These are phyloP conservation scores for Fusarium verrucosum DNA, from an alignment of 2,329 filamentous ascomycete species.

Conservation along the genomic window DNA sequence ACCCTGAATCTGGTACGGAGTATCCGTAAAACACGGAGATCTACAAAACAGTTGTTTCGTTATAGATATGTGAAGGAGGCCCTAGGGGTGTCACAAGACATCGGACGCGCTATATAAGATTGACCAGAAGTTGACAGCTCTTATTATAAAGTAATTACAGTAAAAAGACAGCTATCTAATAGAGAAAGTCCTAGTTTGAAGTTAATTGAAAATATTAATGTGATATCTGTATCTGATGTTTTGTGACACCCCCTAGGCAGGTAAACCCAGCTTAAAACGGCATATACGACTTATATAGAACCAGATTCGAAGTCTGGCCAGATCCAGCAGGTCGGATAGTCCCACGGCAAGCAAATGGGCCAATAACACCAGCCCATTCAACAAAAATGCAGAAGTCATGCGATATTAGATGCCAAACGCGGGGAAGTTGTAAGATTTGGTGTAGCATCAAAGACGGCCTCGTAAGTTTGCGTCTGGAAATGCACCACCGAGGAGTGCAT, in stretches of 20 bases:
- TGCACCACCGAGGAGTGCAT: neutral
- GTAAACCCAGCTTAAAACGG: neutral
- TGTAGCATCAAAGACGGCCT: constrained; percentile 12
- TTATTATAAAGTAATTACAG: too few relatives aligned
- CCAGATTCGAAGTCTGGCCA: neutral
- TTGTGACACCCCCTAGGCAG: too few relatives aligned
- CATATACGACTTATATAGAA: neutral
- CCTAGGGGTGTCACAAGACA: too few relatives aligned
- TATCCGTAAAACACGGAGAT: neutral
- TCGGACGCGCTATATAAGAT: too few relatives aligned
- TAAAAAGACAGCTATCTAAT: too few relatives aligned
- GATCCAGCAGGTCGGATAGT: neutral
- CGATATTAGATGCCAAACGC: constrained; percentile 14
- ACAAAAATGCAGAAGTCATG: neutral
- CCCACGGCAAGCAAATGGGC: neutral
- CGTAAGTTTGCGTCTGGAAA: constrained; percentile 19
- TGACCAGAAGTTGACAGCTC: too few relatives aligned
- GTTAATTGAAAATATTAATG: too few relatives aligned
- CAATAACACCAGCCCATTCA: neutral
- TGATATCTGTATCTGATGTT: too few relatives aligned
- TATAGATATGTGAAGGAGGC: neutral
- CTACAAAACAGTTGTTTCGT: neutral
- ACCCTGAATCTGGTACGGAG: neutral
- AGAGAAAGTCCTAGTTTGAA: too few relatives aligned
- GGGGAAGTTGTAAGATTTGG: constrained; percentile 31